Percentiles rank a stretch among this genome's conserved stretches.
Evolutionary conservation across 2,329 filamentous ascomycete genomes (phyloP).

Genomic region (Tolypocladium tropicale): DNA sequence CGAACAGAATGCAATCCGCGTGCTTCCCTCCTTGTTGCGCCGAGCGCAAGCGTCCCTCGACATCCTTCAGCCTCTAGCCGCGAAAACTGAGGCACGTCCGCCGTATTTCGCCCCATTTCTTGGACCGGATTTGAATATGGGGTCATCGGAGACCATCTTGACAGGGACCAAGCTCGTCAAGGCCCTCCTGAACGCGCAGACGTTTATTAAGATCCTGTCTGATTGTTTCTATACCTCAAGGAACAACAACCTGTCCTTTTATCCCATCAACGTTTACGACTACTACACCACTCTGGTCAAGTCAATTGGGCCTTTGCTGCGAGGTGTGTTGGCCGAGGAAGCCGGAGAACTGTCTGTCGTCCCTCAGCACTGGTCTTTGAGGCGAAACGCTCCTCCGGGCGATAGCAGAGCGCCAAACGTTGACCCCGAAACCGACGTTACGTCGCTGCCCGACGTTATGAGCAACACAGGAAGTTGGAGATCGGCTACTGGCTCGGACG

Average conservation of each 20-base stretch:
- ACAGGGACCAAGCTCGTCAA: slow-evolving; percentile 72
- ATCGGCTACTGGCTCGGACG: slow-evolving; percentile 11
- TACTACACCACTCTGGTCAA: slow-evolving; percentile 67
- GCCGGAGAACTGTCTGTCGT: slow-evolving; percentile 64
- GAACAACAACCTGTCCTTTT: slow-evolving; percentile 55
- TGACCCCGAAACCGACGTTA: slow-evolving; percentile 17
- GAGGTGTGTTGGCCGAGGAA: slow-evolving; percentile 77
- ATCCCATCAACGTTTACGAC: slow-evolving; percentile 72
- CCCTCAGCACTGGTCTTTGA: slow-evolving; percentile 53
- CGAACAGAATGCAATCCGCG: slow-evolving; percentile 69
- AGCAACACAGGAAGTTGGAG: slow-evolving; percentile 16
- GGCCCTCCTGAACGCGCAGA: slow-evolving; percentile 66
- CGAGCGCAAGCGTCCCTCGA: slow-evolving; percentile 63
- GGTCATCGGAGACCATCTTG: slow-evolving; percentile 29
- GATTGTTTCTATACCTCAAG: slow-evolving; percentile 64
- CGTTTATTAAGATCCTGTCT: slow-evolving; percentile 63
- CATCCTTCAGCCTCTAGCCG: slow-evolving; percentile 54
- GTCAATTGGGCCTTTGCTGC: slow-evolving; percentile 66
- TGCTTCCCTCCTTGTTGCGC: slow-evolving; percentile 70
- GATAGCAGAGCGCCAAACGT: slow-evolving; percentile 10
- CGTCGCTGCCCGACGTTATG: slow-evolving; percentile 21
- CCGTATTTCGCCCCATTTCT: slow-evolving; percentile 67
- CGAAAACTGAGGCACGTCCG: slow-evolving; percentile 32
- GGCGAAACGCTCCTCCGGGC: slow-evolving; percentile 17
- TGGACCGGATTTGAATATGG: slow-evolving; percentile 26